phyloP scores from a whole-genome alignment of 148 eudicot genomes.

The Nyssa sinensis region DNA sequence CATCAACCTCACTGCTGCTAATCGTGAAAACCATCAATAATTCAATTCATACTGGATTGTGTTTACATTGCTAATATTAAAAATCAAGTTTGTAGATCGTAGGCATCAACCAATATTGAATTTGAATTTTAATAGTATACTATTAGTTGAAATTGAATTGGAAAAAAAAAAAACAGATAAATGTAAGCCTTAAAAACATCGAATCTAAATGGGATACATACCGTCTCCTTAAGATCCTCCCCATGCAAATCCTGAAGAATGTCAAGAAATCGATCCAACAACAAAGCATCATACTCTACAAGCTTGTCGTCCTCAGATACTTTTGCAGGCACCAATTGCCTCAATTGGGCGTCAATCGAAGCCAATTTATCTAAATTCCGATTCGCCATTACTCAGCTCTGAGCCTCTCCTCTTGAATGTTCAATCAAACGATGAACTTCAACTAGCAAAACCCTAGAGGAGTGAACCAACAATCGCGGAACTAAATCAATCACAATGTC shows the following conservation, averaged over 20 bases:
- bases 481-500: not conserved
- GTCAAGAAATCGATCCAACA: conserved; percentile 76
- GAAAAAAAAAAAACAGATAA: not conserved
- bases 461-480: not conserved
- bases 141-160: no score
- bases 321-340: conserved; percentile 68
- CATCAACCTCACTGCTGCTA: not conserved
- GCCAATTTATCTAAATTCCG: conserved; percentile 66
- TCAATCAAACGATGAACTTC: not conserved
- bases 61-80: not conserved
- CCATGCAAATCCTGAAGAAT: conserved; percentile 81
- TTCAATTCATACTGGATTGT: not conserved
- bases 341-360: conserved; percentile 72
- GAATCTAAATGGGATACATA: conserved; percentile 11
- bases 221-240: conserved; percentile 72
- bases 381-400: conserved; percentile 28
- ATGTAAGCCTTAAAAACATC: not conserved
- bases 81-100: not conserved
- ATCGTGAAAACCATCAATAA: not conserved
- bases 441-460: not conserved
- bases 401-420: not conserved
- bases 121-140: no score
- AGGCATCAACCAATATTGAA: not conserved
- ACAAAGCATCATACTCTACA: conserved; percentile 75
- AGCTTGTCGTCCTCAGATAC: conserved; percentile 82